Conservation (phyloP, 2,329 filamentous ascomycete genomes). For the Didymella arachidicola region DNA sequence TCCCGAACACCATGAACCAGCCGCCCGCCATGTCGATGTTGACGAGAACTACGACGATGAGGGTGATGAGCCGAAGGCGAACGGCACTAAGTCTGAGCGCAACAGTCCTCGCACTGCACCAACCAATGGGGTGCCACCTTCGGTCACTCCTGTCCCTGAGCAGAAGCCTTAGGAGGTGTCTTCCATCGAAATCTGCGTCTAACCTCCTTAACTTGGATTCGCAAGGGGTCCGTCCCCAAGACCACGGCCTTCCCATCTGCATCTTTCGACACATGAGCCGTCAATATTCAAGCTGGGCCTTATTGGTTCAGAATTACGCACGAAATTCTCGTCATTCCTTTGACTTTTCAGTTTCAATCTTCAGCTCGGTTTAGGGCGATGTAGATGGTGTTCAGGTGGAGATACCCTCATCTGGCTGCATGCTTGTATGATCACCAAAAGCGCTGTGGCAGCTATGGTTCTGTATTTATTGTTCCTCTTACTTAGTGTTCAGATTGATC, state of each 20-base stretch:
- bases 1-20: conserved; percentile 72
- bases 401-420: conserved; percentile 21
- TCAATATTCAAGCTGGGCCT: neutral
- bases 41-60: conserved; percentile 98
- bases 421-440: conserved; percentile 23
- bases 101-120: conserved; percentile 52
- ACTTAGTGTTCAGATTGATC: conserved; percentile 7
- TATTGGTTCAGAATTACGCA: neutral
- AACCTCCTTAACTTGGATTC: neutral
- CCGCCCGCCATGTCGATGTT: conserved; percentile 93
- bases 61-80: conserved; percentile 77
- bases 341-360: conserved; percentile 1
- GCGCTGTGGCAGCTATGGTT: conserved; percentile 3
- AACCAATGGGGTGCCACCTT: conserved; percentile 45
- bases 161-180: conserved; percentile 39
- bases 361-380: conserved; percentile 7
- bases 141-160: conserved; percentile 45
- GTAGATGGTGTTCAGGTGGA: conserved; percentile 23
- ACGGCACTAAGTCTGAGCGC: conserved; percentile 53
- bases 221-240: neutral
- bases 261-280: neutral
- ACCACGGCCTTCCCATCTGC: neutral
- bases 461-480: conserved; percentile 14
- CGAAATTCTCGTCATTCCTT: conserved; percentile 10
- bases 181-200: neutral